A percentile compares a stretch with the other conserved stretches of the same genome.
Conservation (phyloP, 768 basidiomycete genomes). For the Phlebiopsis gigantea region DNA sequence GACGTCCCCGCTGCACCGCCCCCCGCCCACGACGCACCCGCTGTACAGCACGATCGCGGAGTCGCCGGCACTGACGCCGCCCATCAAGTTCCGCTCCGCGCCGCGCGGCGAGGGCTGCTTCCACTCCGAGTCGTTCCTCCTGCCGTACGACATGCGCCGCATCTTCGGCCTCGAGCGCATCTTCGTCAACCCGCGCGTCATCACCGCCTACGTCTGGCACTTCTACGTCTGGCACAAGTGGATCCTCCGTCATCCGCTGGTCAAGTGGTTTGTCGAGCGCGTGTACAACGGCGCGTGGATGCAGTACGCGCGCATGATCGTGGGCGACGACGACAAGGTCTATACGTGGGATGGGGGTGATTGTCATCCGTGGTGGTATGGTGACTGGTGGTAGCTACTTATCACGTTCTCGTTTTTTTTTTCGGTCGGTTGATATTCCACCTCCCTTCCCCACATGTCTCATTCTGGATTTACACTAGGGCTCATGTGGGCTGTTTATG, state of each 20-base stretch:
- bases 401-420: not conserved
- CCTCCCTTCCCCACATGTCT: constrained; percentile 17
- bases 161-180: constrained; percentile 32
- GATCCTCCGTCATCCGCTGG: constrained; percentile 31
- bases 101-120: constrained; percentile 27
- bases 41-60: constrained; percentile 15
- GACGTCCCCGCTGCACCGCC: constrained; percentile 22
- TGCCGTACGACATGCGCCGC: constrained; percentile 39
- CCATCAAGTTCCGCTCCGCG: constrained; percentile 27
- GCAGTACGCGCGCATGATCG: constrained; percentile 30
- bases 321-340: constrained; percentile 28
- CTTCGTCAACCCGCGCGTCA: constrained; percentile 34
- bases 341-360: constrained; percentile 33
- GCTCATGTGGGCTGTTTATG: not conserved
- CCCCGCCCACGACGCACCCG: constrained; percentile 28
- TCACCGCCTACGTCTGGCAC: constrained; percentile 32
- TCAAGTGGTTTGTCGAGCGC: constrained; percentile 38
- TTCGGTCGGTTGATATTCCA: constrained; percentile 15
- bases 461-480: not conserved
- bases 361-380: constrained; percentile 28
- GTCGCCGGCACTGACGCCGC: constrained; percentile 27
- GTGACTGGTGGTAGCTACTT: not conserved
- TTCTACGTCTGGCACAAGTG: constrained; percentile 25
- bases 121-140: constrained; percentile 35
- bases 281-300: constrained; percentile 33